Evolutionary conservation across 768 basidiomycete species (phyloP).

Genomic region (Phanerodontia chrysosporium): DNA sequence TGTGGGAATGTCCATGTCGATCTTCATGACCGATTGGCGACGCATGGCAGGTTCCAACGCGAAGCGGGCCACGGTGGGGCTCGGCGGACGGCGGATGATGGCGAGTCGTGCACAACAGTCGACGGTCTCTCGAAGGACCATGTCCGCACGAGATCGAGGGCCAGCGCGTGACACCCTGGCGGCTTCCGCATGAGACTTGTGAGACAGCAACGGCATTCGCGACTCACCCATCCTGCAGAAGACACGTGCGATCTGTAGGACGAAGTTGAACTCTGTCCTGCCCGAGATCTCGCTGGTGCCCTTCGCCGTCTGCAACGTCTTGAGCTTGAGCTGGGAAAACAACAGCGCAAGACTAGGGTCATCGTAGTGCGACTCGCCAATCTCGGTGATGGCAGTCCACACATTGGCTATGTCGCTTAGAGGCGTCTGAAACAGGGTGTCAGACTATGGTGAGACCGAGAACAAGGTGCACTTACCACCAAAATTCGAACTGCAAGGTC

Average conservation of each 20-base stretch:
- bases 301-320: slow-evolving; percentile 88
- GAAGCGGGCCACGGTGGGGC: slow-evolving; percentile 44
- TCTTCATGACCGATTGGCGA: slow-evolving; percentile 71
- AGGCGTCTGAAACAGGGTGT: slow-evolving; percentile 52
- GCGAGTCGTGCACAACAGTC: slow-evolving; percentile 27
- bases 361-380: slow-evolving; percentile 86
- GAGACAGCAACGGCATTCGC: neutral
- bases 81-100: slow-evolving; percentile 31
- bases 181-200: neutral
- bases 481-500: slow-evolving; percentile 90
- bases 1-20: slow-evolving; percentile 82
- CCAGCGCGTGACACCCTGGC: slow-evolving; percentile 88
- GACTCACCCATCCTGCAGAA: slow-evolving; percentile 87
- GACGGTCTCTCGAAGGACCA: slow-evolving; percentile 91
- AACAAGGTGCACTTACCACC: slow-evolving; percentile 53
- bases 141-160: slow-evolving; percentile 80
- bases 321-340: slow-evolving; percentile 85
- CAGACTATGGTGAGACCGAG: neutral
- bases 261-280: slow-evolving; percentile 89
- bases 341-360: slow-evolving; percentile 90
- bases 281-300: slow-evolving; percentile 91
- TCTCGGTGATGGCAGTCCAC: slow-evolving; percentile 52
- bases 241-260: slow-evolving; percentile 89
- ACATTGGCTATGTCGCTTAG: slow-evolving; percentile 65
- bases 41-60: slow-evolving; percentile 49